Evolutionary conservation across 1,284 basidiomycete species (phyloP), one percentile per base, ranked within the genome.

Genomic region (Neotropicomus parvogracilis): DNA sequence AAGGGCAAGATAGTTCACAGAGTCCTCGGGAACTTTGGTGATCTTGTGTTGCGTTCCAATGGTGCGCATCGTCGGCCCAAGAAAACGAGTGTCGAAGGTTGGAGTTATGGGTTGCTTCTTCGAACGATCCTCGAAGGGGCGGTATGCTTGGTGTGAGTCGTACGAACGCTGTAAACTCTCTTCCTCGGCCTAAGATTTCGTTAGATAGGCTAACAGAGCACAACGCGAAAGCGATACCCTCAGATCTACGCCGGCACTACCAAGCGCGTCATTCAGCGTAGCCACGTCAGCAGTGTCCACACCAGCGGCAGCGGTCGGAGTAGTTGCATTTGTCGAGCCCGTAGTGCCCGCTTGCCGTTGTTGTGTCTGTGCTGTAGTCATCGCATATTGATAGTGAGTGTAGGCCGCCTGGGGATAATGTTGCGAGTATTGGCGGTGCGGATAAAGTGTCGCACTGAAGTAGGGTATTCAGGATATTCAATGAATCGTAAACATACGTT

Each of bases 231-330:
- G 19, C 68, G 75, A 54, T 58, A 88, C 88, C 60, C 85, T 71
- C 31, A 91, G 70, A 69, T 91, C 88, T 7, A 91, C 85, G 13
- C 88, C 88, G 12, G 88, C 87, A 59, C 85, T 88, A 6, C 87
- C 88, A 4, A 91, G 67, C 2, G 87, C 88, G 60, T 91, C 88
- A 49, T 88, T 91, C 38, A 91, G 60, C 5, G 83, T 86, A 10
- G 85, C 79, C 32, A 88, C 77, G 59, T 89, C 87, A 2, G 81
- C 69, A 4, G 79, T 83, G 54, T 86, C 83, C 43, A 75, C 68
- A 20, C 63, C 65, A 27, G 65, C 63, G 24, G 57, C 62, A 27
- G 55, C 50, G 12, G 61, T 50, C 12, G 57, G 21, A 21, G 59
- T 32, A n/a, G 63, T 40, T 51, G 63, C 40, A 9, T 54, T 39